Percentiles rank a stretch among this genome's conserved stretches.
phyloP scores from a whole-genome alignment of 257 asterid species.

The Solanum rostratum region DNA sequence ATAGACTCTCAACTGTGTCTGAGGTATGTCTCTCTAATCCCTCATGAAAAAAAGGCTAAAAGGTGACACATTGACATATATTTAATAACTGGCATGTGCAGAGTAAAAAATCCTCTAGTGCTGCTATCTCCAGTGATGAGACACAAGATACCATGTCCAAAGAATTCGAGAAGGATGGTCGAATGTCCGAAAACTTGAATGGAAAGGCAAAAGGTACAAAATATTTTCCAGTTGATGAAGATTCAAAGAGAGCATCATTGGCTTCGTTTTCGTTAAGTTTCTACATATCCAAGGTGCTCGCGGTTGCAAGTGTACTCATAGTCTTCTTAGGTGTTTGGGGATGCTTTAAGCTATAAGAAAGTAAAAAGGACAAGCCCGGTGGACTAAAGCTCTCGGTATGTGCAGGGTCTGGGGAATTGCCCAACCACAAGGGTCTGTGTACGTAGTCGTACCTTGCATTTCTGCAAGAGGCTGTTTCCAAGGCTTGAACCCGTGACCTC shows the following conservation, averaged over 20 bases:
- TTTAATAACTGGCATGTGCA: constrained; percentile 20
- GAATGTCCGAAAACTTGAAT: neutral
- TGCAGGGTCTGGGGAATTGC: too few relatives aligned
- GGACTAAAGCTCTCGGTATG: too few relatives aligned
- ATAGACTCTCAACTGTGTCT: neutral
- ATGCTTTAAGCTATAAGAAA: neutral
- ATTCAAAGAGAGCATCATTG: constrained; percentile 1
- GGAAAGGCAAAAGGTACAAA: neutral
- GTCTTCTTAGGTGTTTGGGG: constrained; percentile 27
- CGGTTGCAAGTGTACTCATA: constrained; percentile 23
- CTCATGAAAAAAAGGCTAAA: neutral
- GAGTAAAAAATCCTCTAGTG: constrained; percentile 21
- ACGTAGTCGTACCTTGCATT: too few relatives aligned
- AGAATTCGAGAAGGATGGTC: constrained; percentile 3
- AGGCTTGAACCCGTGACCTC: too few relatives aligned
- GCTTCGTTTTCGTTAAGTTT: constrained; percentile 1
- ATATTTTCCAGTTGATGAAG: neutral
- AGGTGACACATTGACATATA: neutral
- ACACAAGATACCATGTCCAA: constrained; percentile 6
- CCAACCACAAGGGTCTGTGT: too few relatives aligned
- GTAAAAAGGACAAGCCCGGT: too few relatives aligned
- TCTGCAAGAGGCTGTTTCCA: too few relatives aligned
- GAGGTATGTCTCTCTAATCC: constrained; percentile 24
- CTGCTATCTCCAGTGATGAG: constrained; percentile 5
- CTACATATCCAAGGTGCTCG: constrained; percentile 30